Conservation (phyloP, 2,329 filamentous ascomycete species). For the Diplodia seriata region DNA sequence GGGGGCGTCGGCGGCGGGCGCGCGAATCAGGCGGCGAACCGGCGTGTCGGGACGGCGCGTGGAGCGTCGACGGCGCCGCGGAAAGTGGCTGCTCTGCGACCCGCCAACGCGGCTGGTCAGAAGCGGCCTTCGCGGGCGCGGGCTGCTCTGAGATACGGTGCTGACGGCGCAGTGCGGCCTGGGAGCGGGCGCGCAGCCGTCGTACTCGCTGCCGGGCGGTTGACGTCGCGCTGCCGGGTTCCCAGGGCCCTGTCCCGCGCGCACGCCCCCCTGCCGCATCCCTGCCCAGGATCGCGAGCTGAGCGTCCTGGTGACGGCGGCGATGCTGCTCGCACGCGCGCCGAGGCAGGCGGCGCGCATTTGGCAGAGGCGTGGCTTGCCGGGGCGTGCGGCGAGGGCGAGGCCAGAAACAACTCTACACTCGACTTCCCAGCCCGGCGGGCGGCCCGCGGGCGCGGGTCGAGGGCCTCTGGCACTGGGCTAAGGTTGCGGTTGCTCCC, state of each 20-base stretch:
- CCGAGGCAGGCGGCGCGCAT: not conserved
- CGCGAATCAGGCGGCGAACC: conserved; percentile 19
- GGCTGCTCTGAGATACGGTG: conserved; percentile 10
- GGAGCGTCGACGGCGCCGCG: not conserved
- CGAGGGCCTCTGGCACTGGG: not conserved
- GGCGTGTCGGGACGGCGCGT: conserved; percentile 12
- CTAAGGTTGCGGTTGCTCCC: conserved; percentile 14
- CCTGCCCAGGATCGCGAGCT: conserved; percentile 20
- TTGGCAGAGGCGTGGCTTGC: not conserved
- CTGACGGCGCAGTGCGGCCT: conserved; percentile 12
- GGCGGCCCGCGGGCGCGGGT: conserved; percentile 3
- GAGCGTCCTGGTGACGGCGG: conserved; percentile 11
- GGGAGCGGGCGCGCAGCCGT: conserved; percentile 2
- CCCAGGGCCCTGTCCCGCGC: not conserved
- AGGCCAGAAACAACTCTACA: not conserved
- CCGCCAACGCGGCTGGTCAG: conserved; percentile 16
- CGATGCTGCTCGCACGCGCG: not conserved
- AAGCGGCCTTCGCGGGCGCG: conserved; percentile 1
- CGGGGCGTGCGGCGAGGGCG: too few relatives aligned
- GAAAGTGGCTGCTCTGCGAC: conserved; percentile 4
- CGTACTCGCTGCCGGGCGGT: conserved; percentile 13
- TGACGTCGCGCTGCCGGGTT: conserved; percentile 13
- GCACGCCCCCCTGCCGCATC: conserved; percentile 11
- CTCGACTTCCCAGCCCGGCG: not conserved
- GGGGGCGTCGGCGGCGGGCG: not conserved